Evolutionary conservation across 2,329 filamentous ascomycete species (phyloP), one percentile per base, ranked within the genome.

Genomic region (Trichophyton verrucosum): DNA sequence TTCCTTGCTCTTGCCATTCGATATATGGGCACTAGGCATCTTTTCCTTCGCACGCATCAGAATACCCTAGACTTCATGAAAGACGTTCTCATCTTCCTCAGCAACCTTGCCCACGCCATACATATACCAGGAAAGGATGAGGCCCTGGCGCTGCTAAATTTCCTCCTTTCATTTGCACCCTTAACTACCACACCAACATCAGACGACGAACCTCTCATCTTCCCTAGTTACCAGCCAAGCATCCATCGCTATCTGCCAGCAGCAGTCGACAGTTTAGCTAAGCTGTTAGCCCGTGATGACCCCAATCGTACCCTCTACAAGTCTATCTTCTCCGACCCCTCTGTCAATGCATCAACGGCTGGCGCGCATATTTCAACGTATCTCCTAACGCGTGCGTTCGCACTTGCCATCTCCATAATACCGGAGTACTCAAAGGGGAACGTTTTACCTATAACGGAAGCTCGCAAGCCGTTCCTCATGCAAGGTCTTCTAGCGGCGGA

Each of bases 11-110:
- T 86, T 53, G 83, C 91, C 3, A 91, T 97, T 64, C 82, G 91
- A 62, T 89, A 94, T 66, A 80, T 97, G 13, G 94, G 92, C 33
- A 96, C 91, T 3, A 86, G 91, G 13, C 90, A 90, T 66, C 89
- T 92, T 81, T 81, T 97, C 33, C 77, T 97, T 47, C 85, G 90
- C 44, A 89, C 86, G 2, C 82, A 94, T 65, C 80, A 82, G 69
- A 96, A 96, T 73, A 94, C 88, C 0, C 78, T 96, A 65, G 94
- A 99, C 73, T 92, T 97, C 68, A 95, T 96, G 89, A 99, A 99
- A 75, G 94, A 99, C 72, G 79, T 91, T 33, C 84, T 97, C 61
- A 86, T 90, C 15, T 85, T 95, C 66, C 79, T 99, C 60, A 96
- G 92, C 61, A 97, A 99, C 72, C 84, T 95, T 56, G 86, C 91